Base-by-base conservation (phyloP, 2,329 filamentous ascomycete genomes). In the Fusarium tjaetaba region DNA sequence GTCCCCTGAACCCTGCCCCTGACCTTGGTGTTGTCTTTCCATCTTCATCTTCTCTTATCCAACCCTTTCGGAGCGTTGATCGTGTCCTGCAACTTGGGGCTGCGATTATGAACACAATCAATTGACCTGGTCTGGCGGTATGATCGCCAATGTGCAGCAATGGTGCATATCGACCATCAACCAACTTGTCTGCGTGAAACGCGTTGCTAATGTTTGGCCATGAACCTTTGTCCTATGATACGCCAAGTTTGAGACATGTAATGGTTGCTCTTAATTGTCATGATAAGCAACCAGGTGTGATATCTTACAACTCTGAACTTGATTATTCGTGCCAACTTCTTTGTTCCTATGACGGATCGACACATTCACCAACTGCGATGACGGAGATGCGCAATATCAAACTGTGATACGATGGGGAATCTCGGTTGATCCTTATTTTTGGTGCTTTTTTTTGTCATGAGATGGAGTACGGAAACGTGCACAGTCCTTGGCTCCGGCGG, bases 1-100 rank as follows among this genome's bases (percentile, higher is more conserved):
- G 34, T 61, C 68, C 76, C 76, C 66, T 78, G 74, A 68, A 68
- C 76, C 76, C 65, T 78, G 72, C 59, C 68, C 71, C 53, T 59
- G 62, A 45, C 52, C 51, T 52, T 41, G 45, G 57, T 45, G 49
- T 69, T 48, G 61, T 55, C 28, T 52, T 49, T 68, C 48, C 28
- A 48, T 34, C 38, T 64, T 43, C 36, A 61, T 24, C 64, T 62
- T 70, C 49, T 39, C 48, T 65, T 59, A 69, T 71, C 71, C 71
- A 74, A 74, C 60, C 65, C 69, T 58, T 71, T 51, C 45, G 38
- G 42, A 51, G 39, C 56, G 36, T 73, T 67, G 61, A 57, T 67
- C 36, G 45, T 58, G 52, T 45, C 57, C 59, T 38, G 55, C 51
- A 45, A 72, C 62, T 42, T 39, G 53, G 36, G 42, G 32, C 41